A percentile compares a stretch with the other conserved stretches of the same genome.
phyloP scores from a whole-genome alignment of 139 green algal species.

The Chlorella sorokiniana region DNA sequence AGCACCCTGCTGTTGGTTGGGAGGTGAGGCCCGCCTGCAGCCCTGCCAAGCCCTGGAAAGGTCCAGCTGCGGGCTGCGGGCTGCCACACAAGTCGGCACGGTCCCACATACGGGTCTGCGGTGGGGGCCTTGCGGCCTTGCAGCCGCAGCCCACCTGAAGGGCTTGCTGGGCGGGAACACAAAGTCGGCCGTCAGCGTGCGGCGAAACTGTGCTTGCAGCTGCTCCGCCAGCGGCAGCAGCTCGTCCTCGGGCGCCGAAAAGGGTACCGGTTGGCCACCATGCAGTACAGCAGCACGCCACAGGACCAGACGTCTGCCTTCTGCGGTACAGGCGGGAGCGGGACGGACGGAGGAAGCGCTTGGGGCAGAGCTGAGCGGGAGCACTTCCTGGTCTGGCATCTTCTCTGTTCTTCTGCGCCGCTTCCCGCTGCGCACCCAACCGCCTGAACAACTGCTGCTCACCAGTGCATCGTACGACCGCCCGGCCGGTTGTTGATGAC shows the following conservation, averaged over 20 bases:
- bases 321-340: too few relatives aligned
- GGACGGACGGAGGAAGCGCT: too few relatives aligned
- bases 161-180: slow-evolving; percentile 29
- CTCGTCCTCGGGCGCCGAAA: slow-evolving; percentile 86
- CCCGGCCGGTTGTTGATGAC: slow-evolving; percentile 47
- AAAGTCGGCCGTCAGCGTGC: slow-evolving; percentile 19
- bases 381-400: too few relatives aligned
- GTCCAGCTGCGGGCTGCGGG: too few relatives aligned
- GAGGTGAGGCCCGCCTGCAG: too few relatives aligned
- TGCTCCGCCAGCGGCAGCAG: slow-evolving; percentile 60
- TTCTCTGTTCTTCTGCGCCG: too few relatives aligned
- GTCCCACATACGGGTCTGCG: too few relatives aligned
- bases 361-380: too few relatives aligned
- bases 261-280: slow-evolving; percentile 91
- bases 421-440: too few relatives aligned
- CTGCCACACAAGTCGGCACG: background rate
- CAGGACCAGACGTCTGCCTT: slow-evolving; percentile 95
- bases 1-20: too few relatives aligned
- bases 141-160: background rate
- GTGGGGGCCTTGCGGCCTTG: background rate
- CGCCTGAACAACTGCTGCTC: too few relatives aligned
- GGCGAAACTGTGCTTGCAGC: slow-evolving; percentile 56
- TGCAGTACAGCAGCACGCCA: slow-evolving; percentile 98
- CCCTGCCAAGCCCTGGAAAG: too few relatives aligned
- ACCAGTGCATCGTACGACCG: slow-evolving; percentile 82